A percentile compares a stretch with the other conserved stretches of the same genome.
Conservation (phyloP, 495 filamentous ascomycete species). For the Penicillium dipodomyicola region DNA sequence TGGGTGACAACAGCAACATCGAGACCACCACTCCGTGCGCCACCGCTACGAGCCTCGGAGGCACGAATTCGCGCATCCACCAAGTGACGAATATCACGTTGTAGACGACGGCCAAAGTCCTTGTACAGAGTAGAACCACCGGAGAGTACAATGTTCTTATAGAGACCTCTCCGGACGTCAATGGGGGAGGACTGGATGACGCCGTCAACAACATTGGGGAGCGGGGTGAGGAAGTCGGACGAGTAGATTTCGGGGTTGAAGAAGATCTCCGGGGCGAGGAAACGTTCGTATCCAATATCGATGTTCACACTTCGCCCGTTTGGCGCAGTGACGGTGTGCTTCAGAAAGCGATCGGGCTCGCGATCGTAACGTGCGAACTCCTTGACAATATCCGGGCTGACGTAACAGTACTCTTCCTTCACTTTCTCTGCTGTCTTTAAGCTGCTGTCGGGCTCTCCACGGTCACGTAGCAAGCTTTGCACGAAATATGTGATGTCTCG, state of each 20-base stretch:
- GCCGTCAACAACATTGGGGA: conserved; percentile 89
- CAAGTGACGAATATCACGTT: conserved; percentile 92
- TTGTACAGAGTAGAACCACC: conserved; percentile 97
- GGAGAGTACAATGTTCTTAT: conserved; percentile 99
- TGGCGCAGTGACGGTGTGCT: conserved; percentile 83
- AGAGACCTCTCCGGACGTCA: conserved; percentile 91
- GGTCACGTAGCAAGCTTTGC: conserved; percentile 90
- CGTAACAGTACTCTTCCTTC: conserved; percentile 98
- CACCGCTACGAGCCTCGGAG: conserved; percentile 86
- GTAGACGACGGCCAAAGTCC: conserved; percentile 91
- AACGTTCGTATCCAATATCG: conserved; percentile 96
- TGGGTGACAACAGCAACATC: conserved; percentile 97
- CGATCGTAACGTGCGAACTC: conserved; percentile 91
- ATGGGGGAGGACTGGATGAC: conserved; percentile 98
- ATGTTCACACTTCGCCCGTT: conserved; percentile 80
- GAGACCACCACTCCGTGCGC: conserved; percentile 73
- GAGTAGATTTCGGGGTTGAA: conserved; percentile 99
- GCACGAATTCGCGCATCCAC: conserved; percentile 89
- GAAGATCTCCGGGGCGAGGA: conserved; percentile 97
- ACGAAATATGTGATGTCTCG: conserved; percentile 98
- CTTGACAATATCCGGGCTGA: conserved; percentile 97
- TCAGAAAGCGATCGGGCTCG: conserved; percentile 84
- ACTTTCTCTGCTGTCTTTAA: conserved; percentile 96
- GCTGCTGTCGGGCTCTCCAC: conserved; percentile 93
- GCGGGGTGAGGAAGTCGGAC: conserved; percentile 93